phyloP scores from a whole-genome alignment of 1,284 basidiomycete genomes.

The Albatrellus sp. region DNA sequence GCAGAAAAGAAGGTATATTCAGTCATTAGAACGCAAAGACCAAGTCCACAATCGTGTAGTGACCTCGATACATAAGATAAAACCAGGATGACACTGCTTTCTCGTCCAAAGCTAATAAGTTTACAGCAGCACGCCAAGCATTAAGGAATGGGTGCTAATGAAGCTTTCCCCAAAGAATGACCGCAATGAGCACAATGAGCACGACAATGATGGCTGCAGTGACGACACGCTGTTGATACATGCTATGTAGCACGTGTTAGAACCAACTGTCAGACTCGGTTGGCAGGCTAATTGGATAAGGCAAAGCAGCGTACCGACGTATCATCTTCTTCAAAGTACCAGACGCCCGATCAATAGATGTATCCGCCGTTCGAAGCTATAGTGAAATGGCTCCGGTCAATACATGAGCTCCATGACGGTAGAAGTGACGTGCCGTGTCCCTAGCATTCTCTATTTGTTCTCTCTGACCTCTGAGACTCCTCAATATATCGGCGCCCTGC shows the following conservation, averaged over 20 bases:
- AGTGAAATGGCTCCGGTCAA: too few relatives aligned
- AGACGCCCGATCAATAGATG: slow-evolving; percentile 60
- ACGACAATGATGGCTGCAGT: slow-evolving; percentile 59
- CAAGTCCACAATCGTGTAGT: background rate
- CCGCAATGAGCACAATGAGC: slow-evolving; percentile 54
- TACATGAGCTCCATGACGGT: background rate
- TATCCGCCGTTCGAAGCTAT: slow-evolving; percentile 60
- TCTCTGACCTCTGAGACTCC: slow-evolving; percentile 77
- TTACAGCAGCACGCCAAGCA: background rate
- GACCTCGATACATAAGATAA: background rate
- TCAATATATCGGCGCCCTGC: slow-evolving; percentile 86
- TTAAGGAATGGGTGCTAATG: background rate
- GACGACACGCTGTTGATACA: slow-evolving; percentile 71
- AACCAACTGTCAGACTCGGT: slow-evolving; percentile 11
- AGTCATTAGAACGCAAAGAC: too few relatives aligned
- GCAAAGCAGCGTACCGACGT: slow-evolving; percentile 36
- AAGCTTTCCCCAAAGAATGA: slow-evolving; percentile 67
- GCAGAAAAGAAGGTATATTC: too few relatives aligned
- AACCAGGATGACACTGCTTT: background rate
- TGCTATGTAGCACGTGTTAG: slow-evolving; percentile 33
- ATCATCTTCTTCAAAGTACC: slow-evolving; percentile 71
- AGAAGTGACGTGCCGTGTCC: slow-evolving; percentile 54
- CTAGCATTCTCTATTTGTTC: slow-evolving; percentile 94
- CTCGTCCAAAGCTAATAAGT: background rate
- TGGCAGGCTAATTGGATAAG: slow-evolving; percentile 4